Evolutionary conservation across 352 stramenopile species (phyloP).

Genomic region (Phytophthora pseudosyringae): DNA sequence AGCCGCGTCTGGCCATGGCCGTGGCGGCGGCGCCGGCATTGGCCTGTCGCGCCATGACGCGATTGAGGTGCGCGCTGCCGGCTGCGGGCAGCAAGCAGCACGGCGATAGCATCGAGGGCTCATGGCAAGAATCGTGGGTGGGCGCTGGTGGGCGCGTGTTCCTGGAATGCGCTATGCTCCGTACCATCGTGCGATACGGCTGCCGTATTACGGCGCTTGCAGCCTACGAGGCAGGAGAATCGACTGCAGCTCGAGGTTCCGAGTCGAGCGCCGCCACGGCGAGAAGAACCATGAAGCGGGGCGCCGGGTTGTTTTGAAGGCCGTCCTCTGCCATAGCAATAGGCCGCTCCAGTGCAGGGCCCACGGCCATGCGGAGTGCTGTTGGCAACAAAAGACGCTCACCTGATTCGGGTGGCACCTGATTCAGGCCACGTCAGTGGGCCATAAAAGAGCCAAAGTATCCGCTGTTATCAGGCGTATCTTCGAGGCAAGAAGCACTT

Average conservation of each 20-base stretch:
- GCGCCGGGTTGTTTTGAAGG: neutral
- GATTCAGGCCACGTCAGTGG: conserved; percentile 19
- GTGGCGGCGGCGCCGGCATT: neutral
- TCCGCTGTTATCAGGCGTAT: conserved; percentile 21
- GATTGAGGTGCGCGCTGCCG: neutral
- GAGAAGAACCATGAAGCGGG: neutral
- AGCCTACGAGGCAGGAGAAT: neutral
- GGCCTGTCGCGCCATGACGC: neutral
- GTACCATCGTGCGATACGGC: conserved; percentile 10
- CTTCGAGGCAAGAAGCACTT: conserved; percentile 3
- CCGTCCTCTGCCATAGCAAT: neutral
- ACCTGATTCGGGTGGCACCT: neutral
- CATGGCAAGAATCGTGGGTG: neutral
- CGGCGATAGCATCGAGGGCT: neutral
- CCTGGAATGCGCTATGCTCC: conserved; percentile 11
- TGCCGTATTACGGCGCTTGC: no score
- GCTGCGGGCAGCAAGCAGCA: neutral
- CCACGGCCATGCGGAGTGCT: no score
- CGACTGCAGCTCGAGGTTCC: neutral
- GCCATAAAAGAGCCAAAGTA: conserved; percentile 20
- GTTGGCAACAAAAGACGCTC: neutral
- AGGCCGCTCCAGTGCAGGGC: neutral
- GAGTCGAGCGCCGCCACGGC: neutral
- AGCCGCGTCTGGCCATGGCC: conserved; percentile 10
- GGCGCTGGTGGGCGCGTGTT: conserved; percentile 2